These are phyloP conservation scores for Allium cepa DNA, from an alignment of 106 monocot genomes.

Conservation along the genomic window DNA sequence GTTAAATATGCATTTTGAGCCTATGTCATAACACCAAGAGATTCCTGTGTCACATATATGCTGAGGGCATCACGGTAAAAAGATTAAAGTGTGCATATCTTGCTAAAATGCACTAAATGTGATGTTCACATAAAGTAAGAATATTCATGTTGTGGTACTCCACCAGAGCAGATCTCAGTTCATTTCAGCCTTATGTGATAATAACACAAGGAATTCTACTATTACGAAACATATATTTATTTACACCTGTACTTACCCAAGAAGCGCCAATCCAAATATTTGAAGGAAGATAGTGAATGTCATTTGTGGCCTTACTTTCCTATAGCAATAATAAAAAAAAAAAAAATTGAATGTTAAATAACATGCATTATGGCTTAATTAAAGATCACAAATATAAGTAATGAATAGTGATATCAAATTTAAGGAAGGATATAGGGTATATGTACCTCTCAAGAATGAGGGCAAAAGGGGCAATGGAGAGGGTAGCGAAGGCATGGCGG, in stretches of 20 bases:
- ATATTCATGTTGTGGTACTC: too few relatives aligned
- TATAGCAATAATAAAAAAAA: slow-evolving; percentile 15
- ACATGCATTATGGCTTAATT: neutral
- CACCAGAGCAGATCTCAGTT: too few relatives aligned
- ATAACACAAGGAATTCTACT: too few relatives aligned
- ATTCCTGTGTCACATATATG: neutral
- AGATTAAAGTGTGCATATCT: neutral
- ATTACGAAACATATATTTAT: too few relatives aligned
- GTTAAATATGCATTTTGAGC: too few relatives aligned
- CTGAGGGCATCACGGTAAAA: neutral
- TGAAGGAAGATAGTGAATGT: slow-evolving; percentile 48
- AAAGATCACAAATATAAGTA: neutral
- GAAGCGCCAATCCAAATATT: slow-evolving; percentile 46
- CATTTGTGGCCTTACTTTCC: slow-evolving; percentile 61
- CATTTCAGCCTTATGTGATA: too few relatives aligned
- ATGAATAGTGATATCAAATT: neutral
- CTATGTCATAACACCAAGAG: too few relatives aligned
- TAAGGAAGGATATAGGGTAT: neutral
- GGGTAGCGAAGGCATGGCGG: slow-evolving; percentile 38
- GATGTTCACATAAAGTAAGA: neutral
- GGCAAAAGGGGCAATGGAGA: slow-evolving; percentile 46
- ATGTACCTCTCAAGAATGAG: slow-evolving; percentile 37
- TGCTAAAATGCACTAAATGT: neutral
- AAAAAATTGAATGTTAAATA: neutral
- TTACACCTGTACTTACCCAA: slow-evolving; percentile 37